Evolutionary conservation across 208 protist genomes (phyloP).

Genomic region (Herpetomonas samuelpessoai): DNA sequence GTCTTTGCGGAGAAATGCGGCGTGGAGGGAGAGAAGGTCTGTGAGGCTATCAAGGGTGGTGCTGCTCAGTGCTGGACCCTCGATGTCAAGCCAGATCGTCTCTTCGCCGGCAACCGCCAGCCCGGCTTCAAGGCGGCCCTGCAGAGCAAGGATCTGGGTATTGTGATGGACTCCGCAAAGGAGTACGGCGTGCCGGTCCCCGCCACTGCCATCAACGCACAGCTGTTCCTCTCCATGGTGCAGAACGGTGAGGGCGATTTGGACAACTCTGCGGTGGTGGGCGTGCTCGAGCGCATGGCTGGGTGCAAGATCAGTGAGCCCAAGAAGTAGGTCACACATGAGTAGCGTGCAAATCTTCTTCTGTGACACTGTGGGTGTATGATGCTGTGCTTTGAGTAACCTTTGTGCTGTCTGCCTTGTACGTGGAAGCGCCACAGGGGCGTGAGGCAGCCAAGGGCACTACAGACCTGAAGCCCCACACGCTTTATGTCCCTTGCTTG

Average conservation of each 20-base stretch:
- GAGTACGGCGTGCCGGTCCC: slow-evolving; percentile 89
- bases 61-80: slow-evolving; percentile 94
- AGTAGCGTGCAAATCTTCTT: no score
- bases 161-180: slow-evolving; percentile 90
- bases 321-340: slow-evolving; percentile 22
- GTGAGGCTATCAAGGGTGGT: slow-evolving; percentile 87
- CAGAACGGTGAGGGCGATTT: slow-evolving; percentile 86
- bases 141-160: slow-evolving; percentile 94
- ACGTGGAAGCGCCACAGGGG: no score
- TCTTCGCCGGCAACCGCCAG: slow-evolving; percentile 91
- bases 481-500: not conserved
- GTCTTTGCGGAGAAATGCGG: slow-evolving; percentile 92
- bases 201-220: slow-evolving; percentile 83
- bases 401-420: no score
- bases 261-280: slow-evolving; percentile 93
- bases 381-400: no score
- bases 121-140: slow-evolving; percentile 95
- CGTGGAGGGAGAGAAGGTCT: slow-evolving; percentile 76
- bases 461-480: not conserved
- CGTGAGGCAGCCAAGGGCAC: not conserved
- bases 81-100: slow-evolving; percentile 88
- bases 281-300: slow-evolving; percentile 90
- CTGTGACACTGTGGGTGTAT: no score
- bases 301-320: slow-evolving; percentile 81
- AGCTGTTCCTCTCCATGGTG: slow-evolving; percentile 92